phyloP scores from a whole-genome alignment of 345 rosid genomes.

The Populus tremula region DNA sequence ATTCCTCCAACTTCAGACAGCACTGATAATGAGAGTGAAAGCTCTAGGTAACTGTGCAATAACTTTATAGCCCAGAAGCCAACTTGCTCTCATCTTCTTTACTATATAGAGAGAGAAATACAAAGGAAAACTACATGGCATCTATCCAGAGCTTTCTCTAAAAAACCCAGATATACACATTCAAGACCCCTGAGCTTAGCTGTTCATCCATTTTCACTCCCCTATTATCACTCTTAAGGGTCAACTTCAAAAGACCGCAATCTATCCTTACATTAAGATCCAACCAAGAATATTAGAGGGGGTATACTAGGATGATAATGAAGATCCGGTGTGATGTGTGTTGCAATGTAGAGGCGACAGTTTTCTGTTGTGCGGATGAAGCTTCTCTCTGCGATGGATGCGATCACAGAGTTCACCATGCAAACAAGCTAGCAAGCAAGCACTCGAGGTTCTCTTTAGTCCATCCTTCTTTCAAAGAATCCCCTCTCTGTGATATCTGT shows the following conservation, averaged over 20 bases:
- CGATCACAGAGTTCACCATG: conserved; percentile 67
- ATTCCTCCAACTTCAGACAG: conserved; percentile 4
- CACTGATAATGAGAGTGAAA: conserved; percentile 3
- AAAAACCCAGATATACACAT: conserved; percentile 10
- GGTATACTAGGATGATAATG: conserved; percentile 26
- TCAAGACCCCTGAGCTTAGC: conserved; percentile 18
- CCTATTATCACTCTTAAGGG: not conserved
- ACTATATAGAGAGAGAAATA: not conserved
- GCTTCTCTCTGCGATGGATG: conserved; percentile 69
- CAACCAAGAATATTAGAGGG: not conserved
- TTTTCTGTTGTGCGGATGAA: conserved; percentile 75
- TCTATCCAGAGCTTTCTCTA: conserved; percentile 26
- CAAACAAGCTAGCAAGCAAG: conserved; percentile 63
- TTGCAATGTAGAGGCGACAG: conserved; percentile 49
- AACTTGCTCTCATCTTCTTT: conserved; percentile 16
- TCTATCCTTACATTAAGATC: not conserved
- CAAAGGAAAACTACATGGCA: not conserved
- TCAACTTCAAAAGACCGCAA: not conserved
- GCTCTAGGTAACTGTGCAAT: not conserved
- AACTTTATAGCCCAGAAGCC: not conserved
- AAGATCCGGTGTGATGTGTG: conserved; percentile 80
- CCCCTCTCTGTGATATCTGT: conserved; percentile 74
- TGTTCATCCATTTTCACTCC: conserved; percentile 8
- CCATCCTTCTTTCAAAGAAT: conserved; percentile 47
- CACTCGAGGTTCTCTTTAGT: conserved; percentile 62